Percentiles rank a stretch among this genome's conserved stretches.
Conservation (phyloP, 805 yeast genomes). For the Kregervanrija pseudodelftensis region DNA sequence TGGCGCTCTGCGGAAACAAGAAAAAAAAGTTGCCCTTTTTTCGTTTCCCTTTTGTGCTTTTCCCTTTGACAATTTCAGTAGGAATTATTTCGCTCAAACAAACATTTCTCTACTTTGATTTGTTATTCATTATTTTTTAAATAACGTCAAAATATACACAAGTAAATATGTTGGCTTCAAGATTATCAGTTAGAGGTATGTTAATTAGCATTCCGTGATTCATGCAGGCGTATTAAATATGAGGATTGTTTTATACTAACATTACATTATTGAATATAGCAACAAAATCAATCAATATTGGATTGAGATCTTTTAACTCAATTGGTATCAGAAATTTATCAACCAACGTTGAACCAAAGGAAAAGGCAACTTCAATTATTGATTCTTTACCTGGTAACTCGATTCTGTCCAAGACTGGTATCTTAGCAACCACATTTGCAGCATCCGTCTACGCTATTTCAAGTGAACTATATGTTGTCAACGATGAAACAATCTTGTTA, state of each 20-base stretch:
- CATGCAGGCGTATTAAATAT: not conserved
- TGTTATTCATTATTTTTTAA: not conserved
- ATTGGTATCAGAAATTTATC: slow-evolving; percentile 62
- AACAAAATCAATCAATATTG: slow-evolving; percentile 2
- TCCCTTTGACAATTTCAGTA: not conserved
- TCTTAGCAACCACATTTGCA: slow-evolving; percentile 90
- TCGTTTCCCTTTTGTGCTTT: not conserved
- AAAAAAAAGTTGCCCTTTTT: too few relatives aligned
- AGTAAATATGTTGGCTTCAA: slow-evolving; percentile 22
- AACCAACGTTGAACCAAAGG: slow-evolving; percentile 72
- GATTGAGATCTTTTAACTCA: slow-evolving; percentile 17
- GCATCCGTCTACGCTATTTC: slow-evolving; percentile 92
- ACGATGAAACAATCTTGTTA: slow-evolving; percentile 87
- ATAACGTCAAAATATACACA: not conserved
- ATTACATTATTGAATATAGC: not conserved
- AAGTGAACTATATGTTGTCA: slow-evolving; percentile 85
- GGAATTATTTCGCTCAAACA: slow-evolving; percentile 1
- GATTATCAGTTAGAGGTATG: slow-evolving; percentile 27
- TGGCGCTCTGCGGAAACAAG: too few relatives aligned
- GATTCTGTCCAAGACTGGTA: slow-evolving; percentile 84
- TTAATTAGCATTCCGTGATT: not conserved
- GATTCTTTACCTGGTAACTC: slow-evolving; percentile 92
- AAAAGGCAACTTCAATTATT: slow-evolving; percentile 82
- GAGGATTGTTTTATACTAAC: not conserved
- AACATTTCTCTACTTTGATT: slow-evolving; percentile 2